Percentiles rank a stretch among this genome's conserved stretches.
phyloP scores from a whole-genome alignment of 306 rosid genomes.

The Inga laurina region DNA sequence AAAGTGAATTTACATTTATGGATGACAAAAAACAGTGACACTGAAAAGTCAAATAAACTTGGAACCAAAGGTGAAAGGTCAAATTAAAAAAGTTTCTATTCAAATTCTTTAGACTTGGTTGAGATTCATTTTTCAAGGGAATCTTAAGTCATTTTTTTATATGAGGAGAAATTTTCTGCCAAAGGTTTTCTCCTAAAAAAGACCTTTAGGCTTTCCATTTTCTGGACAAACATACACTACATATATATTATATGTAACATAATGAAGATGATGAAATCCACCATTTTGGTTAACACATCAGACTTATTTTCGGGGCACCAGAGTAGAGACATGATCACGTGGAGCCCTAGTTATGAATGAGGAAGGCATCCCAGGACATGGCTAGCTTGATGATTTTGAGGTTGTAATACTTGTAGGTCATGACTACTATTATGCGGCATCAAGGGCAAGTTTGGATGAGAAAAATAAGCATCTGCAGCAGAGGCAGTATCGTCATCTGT shows the following conservation, averaged over 20 bases:
- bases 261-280: slow-evolving; percentile 29
- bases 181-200: slow-evolving; percentile 19
- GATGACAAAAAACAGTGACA: slow-evolving; percentile 35
- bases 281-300: slow-evolving; percentile 19
- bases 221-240: slow-evolving; percentile 14
- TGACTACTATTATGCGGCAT: slow-evolving; percentile 29
- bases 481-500: slow-evolving; percentile 7
- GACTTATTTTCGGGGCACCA: slow-evolving; percentile 31
- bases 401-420: slow-evolving; percentile 24
- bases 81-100: not conserved
- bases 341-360: slow-evolving; percentile 43
- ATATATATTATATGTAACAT: not conserved
- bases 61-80: slow-evolving; percentile 11
- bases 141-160: slow-evolving; percentile 30
- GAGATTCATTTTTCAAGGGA: slow-evolving; percentile 36
- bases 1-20: slow-evolving; percentile 43
- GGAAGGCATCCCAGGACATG: slow-evolving; percentile 64
- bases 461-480: slow-evolving; percentile 26
- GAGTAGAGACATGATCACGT: not conserved
- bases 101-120: slow-evolving; percentile 32
- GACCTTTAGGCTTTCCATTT: slow-evolving; percentile 26
- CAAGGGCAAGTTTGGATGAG: slow-evolving; percentile 43
- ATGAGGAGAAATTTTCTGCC: slow-evolving; percentile 24
- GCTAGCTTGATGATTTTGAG: slow-evolving; percentile 39
- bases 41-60: slow-evolving; percentile 31